phyloP scores from a whole-genome alignment of 345 rosid species.

The Salix brachista region DNA sequence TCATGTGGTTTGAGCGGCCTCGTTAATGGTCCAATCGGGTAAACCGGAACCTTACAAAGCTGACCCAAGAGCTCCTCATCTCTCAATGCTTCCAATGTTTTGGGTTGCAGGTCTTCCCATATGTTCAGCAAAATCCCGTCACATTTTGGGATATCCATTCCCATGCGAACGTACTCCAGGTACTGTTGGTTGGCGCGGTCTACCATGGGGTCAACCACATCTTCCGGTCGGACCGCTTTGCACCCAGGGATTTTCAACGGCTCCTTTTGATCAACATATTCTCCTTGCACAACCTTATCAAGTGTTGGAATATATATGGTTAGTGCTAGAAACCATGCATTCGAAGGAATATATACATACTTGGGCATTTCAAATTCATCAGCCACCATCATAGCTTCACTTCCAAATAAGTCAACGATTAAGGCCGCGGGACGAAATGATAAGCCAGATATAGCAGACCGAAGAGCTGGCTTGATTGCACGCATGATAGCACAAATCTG shows the following conservation, averaged over 20 bases:
- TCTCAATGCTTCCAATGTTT: conserved; percentile 7
- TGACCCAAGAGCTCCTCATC: not conserved
- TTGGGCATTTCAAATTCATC: conserved; percentile 43
- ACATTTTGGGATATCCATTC: not conserved
- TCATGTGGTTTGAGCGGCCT: not conserved
- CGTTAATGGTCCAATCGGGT: conserved; percentile 8
- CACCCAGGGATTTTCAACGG: conserved; percentile 7
- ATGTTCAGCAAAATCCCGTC: conserved; percentile 20
- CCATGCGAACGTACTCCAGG: not conserved
- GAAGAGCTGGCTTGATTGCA: conserved; percentile 36
- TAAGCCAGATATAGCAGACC: conserved; percentile 39
- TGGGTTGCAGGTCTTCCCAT: conserved; percentile 15
- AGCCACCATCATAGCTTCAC: conserved; percentile 43
- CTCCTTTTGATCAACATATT: conserved; percentile 8
- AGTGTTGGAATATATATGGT: not conserved
- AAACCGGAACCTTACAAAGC: not conserved
- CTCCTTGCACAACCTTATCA: not conserved
- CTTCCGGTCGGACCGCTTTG: not conserved
- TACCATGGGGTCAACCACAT: not conserved
- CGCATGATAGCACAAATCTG: conserved; percentile 36
- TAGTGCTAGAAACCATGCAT: conserved; percentile 43
- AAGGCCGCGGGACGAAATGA: conserved; percentile 39
- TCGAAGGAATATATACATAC: conserved; percentile 42
- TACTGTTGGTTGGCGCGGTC: not conserved
- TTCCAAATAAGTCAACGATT: conserved; percentile 51